phyloP scores from a whole-genome alignment of 768 basidiomycete species.

The Solioccasus polychromus region DNA sequence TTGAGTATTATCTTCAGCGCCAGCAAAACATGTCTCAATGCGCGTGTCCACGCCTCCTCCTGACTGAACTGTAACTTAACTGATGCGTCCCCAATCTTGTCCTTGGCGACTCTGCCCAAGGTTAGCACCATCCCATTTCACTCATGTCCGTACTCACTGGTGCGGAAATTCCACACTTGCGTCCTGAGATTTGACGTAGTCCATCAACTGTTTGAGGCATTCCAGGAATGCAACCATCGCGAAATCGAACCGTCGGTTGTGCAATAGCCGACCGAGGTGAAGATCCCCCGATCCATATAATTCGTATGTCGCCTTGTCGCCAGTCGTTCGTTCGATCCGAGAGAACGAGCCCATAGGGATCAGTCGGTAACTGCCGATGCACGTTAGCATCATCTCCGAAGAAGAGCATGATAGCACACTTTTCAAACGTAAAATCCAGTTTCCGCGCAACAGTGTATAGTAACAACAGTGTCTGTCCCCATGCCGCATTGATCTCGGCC shows the following conservation, averaged over 20 bases:
- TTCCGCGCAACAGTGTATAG: conserved; percentile 90
- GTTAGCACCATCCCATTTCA: neutral
- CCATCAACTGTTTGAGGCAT: conserved; percentile 88
- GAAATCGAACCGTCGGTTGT: conserved; percentile 93
- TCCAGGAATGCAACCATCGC: conserved; percentile 97
- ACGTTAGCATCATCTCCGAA: conserved; percentile 8
- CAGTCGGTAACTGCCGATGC: conserved; percentile 67
- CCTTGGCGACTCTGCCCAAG: conserved; percentile 71
- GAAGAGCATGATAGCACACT: conserved; percentile 44
- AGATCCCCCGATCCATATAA: conserved; percentile 94
- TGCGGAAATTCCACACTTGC: conserved; percentile 75
- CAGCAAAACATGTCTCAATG: conserved; percentile 85
- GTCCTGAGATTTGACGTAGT: conserved; percentile 77
- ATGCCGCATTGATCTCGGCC: conserved; percentile 98
- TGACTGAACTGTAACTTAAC: conserved; percentile 93
- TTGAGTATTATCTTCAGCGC: conserved; percentile 86
- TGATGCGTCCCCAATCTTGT: conserved; percentile 93
- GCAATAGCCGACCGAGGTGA: conserved; percentile 81
- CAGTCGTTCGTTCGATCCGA: conserved; percentile 77
- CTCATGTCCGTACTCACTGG: conserved; percentile 61
- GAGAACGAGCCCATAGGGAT: conserved; percentile 96
- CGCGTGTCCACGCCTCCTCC: conserved; percentile 95
- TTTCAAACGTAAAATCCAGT: conserved; percentile 83
- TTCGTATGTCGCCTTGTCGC: conserved; percentile 85
- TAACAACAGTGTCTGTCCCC: conserved; percentile 93